A percentile compares a stretch with the other conserved stretches of the same genome.
phyloP scores from a whole-genome alignment of 1,139 yeast species.

The Debaryomyces sp. region DNA sequence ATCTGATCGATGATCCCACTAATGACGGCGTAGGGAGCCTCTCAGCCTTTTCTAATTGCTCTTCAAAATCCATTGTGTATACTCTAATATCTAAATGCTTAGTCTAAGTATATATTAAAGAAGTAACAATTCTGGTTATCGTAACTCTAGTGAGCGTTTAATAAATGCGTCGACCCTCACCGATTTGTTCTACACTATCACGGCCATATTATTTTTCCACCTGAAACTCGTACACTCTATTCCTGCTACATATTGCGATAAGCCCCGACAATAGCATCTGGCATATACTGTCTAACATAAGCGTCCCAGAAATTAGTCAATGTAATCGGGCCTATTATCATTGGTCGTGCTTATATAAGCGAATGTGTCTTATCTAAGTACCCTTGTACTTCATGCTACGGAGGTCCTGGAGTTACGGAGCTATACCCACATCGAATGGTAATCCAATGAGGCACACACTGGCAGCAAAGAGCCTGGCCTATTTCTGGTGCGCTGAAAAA shows the following conservation, averaged over 20 bases:
- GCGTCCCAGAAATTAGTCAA: background rate
- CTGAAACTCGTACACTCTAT: background rate
- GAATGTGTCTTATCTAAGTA: background rate
- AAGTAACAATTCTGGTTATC: background rate
- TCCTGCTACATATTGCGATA: background rate
- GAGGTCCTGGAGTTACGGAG: background rate
- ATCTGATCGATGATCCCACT: conserved; percentile 57
- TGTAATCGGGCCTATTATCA: background rate
- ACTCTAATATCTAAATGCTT: background rate
- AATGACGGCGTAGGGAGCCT: conserved; percentile 53
- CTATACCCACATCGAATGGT: background rate
- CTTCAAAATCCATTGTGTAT: conserved; percentile 53
- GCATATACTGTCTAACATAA: background rate
- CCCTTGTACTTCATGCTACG: background rate
- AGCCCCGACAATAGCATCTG: background rate
- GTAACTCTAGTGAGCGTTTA: background rate
- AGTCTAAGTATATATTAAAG: background rate
- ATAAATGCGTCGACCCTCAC: conserved; percentile 3
- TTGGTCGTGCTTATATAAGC: background rate
- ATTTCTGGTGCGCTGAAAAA: background rate
- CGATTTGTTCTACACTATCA: background rate
- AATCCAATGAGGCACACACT: background rate
- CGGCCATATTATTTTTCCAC: background rate
- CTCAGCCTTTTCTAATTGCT: conserved; percentile 56
- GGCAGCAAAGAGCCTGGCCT: background rate